Evolutionary conservation across 805 yeast genomes (phyloP).

Genomic region (Teunomyces kruisii): DNA sequence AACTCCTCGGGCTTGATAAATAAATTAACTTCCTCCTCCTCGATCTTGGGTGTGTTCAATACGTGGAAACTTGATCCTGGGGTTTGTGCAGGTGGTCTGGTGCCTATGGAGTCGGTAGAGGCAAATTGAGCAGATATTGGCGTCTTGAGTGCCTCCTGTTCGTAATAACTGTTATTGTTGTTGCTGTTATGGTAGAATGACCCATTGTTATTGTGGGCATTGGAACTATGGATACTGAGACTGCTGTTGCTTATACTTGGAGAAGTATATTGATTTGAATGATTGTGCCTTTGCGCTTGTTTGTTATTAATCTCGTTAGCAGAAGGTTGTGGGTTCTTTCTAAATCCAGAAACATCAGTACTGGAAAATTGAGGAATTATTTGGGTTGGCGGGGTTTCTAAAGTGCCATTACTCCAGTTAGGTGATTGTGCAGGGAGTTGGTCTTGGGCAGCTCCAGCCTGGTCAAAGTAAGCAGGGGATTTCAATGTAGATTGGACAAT

Average conservation of each 20-base stretch:
- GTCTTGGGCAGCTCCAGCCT: not conserved
- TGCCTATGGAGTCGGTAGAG: not conserved
- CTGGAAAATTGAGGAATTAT: conserved; percentile 6
- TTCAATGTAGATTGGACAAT: conserved; percentile 3
- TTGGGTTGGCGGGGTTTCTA: conserved; percentile 10
- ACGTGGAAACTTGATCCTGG: conserved; percentile 15
- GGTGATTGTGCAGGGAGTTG: conserved; percentile 4
- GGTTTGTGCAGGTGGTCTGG: conserved; percentile 5
- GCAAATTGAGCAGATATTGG: not conserved
- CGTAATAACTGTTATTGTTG: not conserved
- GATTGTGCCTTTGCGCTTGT: not conserved
- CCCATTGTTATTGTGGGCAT: not conserved
- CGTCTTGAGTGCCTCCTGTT: conserved; percentile 4
- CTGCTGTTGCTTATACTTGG: conserved; percentile 1
- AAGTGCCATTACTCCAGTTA: not conserved
- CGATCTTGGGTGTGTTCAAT: conserved; percentile 17
- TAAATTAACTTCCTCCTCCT: conserved; percentile 45
- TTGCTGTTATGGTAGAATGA: not conserved
- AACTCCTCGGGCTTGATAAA: conserved; percentile 62
- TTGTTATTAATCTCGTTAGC: not conserved
- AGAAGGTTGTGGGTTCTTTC: conserved; percentile 1
- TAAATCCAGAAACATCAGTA: not conserved
- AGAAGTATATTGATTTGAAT: not conserved
- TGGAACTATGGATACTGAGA: conserved; percentile 1
- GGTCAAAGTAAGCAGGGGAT: conserved; percentile 5